These are phyloP conservation scores for Barnettozyma sp. DNA, from an alignment of 805 yeast species.

Conservation along the genomic window DNA sequence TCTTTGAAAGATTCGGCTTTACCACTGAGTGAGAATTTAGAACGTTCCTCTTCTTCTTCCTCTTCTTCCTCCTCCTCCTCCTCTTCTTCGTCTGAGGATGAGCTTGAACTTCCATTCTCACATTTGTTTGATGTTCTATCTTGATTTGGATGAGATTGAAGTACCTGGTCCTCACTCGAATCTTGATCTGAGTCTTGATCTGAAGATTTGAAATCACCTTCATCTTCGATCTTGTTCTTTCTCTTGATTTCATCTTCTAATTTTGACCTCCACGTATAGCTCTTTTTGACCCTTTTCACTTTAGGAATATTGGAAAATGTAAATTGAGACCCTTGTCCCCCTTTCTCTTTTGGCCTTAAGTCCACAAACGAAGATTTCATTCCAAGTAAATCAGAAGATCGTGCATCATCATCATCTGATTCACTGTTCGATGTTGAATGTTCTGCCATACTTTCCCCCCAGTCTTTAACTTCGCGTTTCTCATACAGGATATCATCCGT, in stretches of 20 bases:
- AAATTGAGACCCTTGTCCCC: slow-evolving; percentile 63
- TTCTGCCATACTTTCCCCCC: slow-evolving; percentile 40
- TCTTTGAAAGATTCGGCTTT: slow-evolving; percentile 65
- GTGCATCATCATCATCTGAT: slow-evolving; percentile 18
- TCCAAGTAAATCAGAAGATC: too few relatives aligned
- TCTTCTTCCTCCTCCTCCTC: slow-evolving; percentile 30
- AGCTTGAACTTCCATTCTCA: slow-evolving; percentile 22
- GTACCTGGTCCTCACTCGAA: too few relatives aligned
- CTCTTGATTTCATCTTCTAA: slow-evolving; percentile 42
- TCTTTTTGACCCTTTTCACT: slow-evolving; percentile 41
- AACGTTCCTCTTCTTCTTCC: slow-evolving; percentile 23
- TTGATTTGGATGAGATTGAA: too few relatives aligned
- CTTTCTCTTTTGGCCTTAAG: slow-evolving; percentile 54
- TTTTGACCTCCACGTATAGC: slow-evolving; percentile 69
- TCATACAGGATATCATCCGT: slow-evolving; percentile 64
- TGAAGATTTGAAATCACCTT: slow-evolving; percentile 46
- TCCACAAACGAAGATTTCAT: slow-evolving; percentile 52
- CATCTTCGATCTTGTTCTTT: slow-evolving; percentile 46
- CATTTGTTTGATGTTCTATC: too few relatives aligned
- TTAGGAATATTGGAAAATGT: slow-evolving; percentile 54
- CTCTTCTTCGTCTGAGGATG: slow-evolving; percentile 23
- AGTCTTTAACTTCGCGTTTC: slow-evolving; percentile 54
- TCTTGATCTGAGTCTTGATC: slow-evolving; percentile 22
- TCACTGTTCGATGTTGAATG: slow-evolving; percentile 11
- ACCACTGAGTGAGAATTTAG: slow-evolving; percentile 38